Percentiles rank a stretch among this genome's conserved stretches.
phyloP scores from a whole-genome alignment of 345 rosid genomes.

The Hibiscus trionum region DNA sequence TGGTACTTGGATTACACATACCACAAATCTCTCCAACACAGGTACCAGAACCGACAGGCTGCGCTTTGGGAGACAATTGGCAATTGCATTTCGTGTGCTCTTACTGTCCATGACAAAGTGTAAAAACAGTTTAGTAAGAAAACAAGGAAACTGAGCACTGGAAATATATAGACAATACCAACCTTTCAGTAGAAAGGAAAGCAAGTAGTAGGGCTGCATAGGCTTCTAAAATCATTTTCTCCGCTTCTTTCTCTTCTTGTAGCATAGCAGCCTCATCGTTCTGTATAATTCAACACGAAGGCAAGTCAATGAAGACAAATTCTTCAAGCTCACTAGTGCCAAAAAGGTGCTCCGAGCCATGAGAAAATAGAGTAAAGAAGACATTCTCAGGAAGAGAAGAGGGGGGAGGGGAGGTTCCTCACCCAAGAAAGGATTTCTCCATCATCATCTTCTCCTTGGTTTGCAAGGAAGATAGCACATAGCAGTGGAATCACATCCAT shows the following conservation, averaged over 20 bases:
- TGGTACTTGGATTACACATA: constrained; percentile 31
- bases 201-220: constrained; percentile 92
- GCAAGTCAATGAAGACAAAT: background rate
- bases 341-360: background rate
- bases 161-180: background rate
- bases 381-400: background rate
- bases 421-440: constrained; percentile 62
- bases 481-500: constrained; percentile 61
- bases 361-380: background rate
- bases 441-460: constrained; percentile 57
- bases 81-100: constrained; percentile 62
- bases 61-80: constrained; percentile 64
- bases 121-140: background rate
- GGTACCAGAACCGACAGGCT: constrained; percentile 68
- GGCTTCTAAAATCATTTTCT: constrained; percentile 96
- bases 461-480: constrained; percentile 79
- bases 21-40: constrained; percentile 97
- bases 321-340: background rate
- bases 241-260: constrained; percentile 97
- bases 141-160: background rate
- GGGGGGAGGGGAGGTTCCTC: constrained; percentile 16
- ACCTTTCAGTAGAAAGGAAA: constrained; percentile 97
- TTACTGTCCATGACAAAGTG: constrained; percentile 41
- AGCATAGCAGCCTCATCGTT: constrained; percentile 67
- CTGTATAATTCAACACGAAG: constrained; percentile 24